Evolutionary conservation across 306 rosid genomes (phyloP), one percentile per base, ranked within the genome.

Genomic region (Cicer judaicum): DNA sequence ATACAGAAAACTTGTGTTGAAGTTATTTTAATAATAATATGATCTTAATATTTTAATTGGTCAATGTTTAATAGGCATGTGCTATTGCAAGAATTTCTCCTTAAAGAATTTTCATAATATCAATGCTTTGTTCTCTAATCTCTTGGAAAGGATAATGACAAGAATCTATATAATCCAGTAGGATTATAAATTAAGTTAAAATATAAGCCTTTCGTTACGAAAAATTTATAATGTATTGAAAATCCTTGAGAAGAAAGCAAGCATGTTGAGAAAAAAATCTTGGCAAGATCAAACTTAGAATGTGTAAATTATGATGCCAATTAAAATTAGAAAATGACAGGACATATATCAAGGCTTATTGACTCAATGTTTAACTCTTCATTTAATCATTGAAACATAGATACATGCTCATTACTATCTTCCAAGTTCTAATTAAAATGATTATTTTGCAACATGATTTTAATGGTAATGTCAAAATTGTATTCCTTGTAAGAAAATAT

Each of bases 401-500:
- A 48, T 63, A 50, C 21, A 42, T 62, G 42, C 21, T 62, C 24
- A 16, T 55, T 10, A 5, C 59, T 34, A 69, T 49, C 47, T 78
- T 78, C 44, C 42, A 6, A 74, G 52, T 46, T 68, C 16, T 71
- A 65, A 34, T 7, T 42, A 65, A 68, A 76, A 66, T 55, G 11
- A 36, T 34, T 55, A 60, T 48, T 60, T 77, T 78, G 64, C 64
- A 69, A 40, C 47, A 61, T 60, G 24, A 48, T 6, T 76, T 59
- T 47, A 62, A 18, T 7, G 55, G 63, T 48, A 60, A 13, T 38
- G 18, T 19, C 6, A 39, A 76, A 77, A 59, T 7, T 40, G 49
- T 62, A 13, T 42, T 63, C 66, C 8, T 50, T 9, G 59, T 49
- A 41, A 41, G 16, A 62, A 53, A 49, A 3, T 15, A 18, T 53